Conservation (phyloP, 2,329 filamentous ascomycete genomes). For the Sordariomycetes sp. region DNA sequence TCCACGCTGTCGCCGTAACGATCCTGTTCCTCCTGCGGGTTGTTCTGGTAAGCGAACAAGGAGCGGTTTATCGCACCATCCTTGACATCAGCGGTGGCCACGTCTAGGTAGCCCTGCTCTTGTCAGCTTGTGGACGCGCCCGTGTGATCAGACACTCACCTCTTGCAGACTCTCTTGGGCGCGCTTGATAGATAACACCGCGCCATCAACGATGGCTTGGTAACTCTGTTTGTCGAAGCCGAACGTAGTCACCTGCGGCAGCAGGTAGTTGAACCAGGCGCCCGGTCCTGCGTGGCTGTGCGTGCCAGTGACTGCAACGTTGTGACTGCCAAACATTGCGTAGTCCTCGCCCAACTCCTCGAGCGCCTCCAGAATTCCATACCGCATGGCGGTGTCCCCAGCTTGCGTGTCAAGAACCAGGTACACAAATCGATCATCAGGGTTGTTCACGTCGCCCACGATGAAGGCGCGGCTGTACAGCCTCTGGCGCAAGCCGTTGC, state of each 20-base stretch:
- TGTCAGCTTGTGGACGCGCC: no score
- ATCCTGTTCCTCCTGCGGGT: slow-evolving; percentile 66
- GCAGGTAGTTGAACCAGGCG: slow-evolving; percentile 88
- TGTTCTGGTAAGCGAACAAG: slow-evolving; percentile 78
- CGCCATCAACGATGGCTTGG: slow-evolving; percentile 78
- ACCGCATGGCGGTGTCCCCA: slow-evolving; percentile 79
- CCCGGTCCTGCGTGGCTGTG: slow-evolving; percentile 89
- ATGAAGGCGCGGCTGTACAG: slow-evolving; percentile 88
- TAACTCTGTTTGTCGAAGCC: slow-evolving; percentile 86
- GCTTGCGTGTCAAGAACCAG: slow-evolving; percentile 79
- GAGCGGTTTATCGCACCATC: slow-evolving; percentile 86
- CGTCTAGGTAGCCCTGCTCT: slow-evolving; percentile 53
- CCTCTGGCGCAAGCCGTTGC: slow-evolving; percentile 76
- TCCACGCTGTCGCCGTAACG: slow-evolving; percentile 50
- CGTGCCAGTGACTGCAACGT: slow-evolving; percentile 83
- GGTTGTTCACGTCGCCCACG: slow-evolving; percentile 56
- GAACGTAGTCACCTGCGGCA: slow-evolving; percentile 81
- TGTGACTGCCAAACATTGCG: slow-evolving; percentile 65
- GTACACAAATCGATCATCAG: slow-evolving; percentile 72
- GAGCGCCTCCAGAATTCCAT: slow-evolving; percentile 76
- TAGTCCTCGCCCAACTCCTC: slow-evolving; percentile 62
- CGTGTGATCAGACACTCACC: slow-evolving; percentile 13
- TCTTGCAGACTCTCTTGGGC: slow-evolving; percentile 54
- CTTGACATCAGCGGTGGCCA: slow-evolving; percentile 59
- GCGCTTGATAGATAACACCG: slow-evolving; percentile 69